Base-by-base conservation (phyloP, 352 stramenopile species). In the Phytophthora pisi region DNA sequence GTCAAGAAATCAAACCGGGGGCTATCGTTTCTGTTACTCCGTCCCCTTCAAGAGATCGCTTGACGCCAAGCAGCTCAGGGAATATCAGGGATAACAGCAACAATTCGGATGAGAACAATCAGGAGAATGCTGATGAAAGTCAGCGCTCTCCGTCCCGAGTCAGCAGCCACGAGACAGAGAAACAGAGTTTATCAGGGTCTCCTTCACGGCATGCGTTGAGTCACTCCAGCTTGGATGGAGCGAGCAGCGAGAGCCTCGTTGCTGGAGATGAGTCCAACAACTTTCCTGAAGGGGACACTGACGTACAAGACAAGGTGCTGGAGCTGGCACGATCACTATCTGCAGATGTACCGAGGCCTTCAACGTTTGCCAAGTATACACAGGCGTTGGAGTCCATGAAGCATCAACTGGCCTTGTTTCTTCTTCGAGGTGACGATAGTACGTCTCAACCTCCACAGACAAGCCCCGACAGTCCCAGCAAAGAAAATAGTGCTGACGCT, bases 351-450 rank as follows among this genome's bases (percentile, higher is more conserved):
- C 0, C 45, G 5, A 77, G 67, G 8, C 50, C 53, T n/a, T 45
- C 46, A 42, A 74, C 66, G 2, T 79, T 70, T 47, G 24, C 15
- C 23, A 72, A 85, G 24, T 85, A 83, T 53, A 13, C 24, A 4
- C 64, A 72, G 43, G 24, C 34, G 4, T 34, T 82, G 7, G 65
- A 83, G 49, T 8, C 30, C 5, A 78, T 58, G 20, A 80, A 67
- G 24, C 40, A 54, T 4, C 66, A 71, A 28, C 23, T 83, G 8
- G 15, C 68, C 46, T 43, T 40, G 6, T 76, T 79, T 16, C 30
- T 83, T 15, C n/a, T 62, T 53, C 60, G 47, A 53, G 57, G 66
- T 59, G 31, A 7, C 20, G 38, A 42, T 15, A 23, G 15, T 13
- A 20, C n/a, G 13, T 30, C 31, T 10, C 59, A 53, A 34, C 10